Percentiles rank a stretch among this genome's conserved stretches.
Conservation (phyloP, 2,329 filamentous ascomycete species). For the Tolypocladium ovalisporum region DNA sequence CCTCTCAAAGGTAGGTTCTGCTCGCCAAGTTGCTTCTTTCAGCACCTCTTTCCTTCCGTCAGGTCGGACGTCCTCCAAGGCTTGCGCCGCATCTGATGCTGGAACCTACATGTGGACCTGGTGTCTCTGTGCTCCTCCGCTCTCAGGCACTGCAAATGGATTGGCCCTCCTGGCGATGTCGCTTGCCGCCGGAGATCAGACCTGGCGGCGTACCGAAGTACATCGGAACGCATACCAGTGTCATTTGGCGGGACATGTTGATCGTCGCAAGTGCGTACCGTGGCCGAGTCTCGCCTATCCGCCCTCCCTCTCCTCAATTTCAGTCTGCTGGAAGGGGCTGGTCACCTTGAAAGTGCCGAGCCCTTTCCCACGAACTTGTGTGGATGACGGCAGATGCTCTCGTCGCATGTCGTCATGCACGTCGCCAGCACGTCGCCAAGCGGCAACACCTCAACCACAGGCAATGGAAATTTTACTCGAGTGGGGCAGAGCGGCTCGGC, state of each 20-base stretch:
- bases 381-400: neutral
- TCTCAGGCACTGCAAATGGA: neutral
- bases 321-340: neutral
- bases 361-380: neutral
- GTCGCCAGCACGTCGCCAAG: constrained; percentile 22
- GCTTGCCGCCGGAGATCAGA: neutral
- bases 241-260: neutral
- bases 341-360: constrained; percentile 1
- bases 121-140: neutral
- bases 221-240: neutral
- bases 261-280: neutral
- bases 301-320: neutral
- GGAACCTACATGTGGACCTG: neutral
- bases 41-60: neutral
- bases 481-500: constrained; percentile 8
- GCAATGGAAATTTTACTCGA: constrained; percentile 16
- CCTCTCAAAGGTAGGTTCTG: neutral
- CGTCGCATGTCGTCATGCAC: constrained; percentile 13
- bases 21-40: neutral
- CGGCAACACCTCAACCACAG: constrained; percentile 16
- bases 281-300: constrained; percentile 2
- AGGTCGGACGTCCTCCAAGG: neutral
- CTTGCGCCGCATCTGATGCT: neutral
- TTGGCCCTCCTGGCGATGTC: constrained; percentile 1
- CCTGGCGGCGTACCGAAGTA: neutral